Percentiles rank a stretch among this genome's conserved stretches.
Evolutionary conservation across 164 flowering plant species (phyloP).

Genomic region (Vitis labrusca): DNA sequence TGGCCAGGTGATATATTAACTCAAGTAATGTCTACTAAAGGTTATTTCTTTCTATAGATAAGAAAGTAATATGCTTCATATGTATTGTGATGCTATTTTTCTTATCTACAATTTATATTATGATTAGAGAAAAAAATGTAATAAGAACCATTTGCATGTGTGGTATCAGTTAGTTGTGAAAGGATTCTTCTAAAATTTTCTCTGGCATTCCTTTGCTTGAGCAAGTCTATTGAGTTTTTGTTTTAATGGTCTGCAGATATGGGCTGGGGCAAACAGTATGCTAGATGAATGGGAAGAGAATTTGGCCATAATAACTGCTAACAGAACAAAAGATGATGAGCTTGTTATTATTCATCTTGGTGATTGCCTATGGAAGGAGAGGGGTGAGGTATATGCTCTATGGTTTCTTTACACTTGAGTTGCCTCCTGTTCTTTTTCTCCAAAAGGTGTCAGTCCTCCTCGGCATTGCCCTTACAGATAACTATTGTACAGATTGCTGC

Average conservation of each 20-base stretch:
- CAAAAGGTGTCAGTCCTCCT: neutral
- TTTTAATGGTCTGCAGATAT: slow-evolving; percentile 28
- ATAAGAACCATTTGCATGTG: neutral
- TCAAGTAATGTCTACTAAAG: neutral
- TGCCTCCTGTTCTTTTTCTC: neutral
- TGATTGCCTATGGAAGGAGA: slow-evolving; percentile 88
- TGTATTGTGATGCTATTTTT: too few species aligned
- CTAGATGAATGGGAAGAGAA: slow-evolving; percentile 91
- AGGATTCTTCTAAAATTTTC: neutral
- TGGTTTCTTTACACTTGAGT: slow-evolving; percentile 11
- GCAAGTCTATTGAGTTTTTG: neutral
- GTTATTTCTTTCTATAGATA: too few species aligned
- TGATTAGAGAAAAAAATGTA: neutral
- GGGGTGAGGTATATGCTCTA: slow-evolving; percentile 56
- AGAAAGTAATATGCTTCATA: too few species aligned
- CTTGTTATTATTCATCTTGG: slow-evolving; percentile 91
- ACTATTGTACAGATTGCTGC: slow-evolving; percentile 57
- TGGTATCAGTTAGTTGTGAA: neutral
- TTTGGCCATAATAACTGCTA: slow-evolving; percentile 83
- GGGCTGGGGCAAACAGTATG: slow-evolving; percentile 50
- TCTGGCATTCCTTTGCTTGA: neutral
- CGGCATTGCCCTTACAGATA: slow-evolving; percentile 15
- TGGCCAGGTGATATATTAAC: slow-evolving; percentile 48
- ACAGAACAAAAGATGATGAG: slow-evolving; percentile 88
- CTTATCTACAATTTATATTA: too few species aligned